Percentiles rank a stretch among this genome's conserved stretches.
Evolutionary conservation across 768 basidiomycete genomes (phyloP).

Genomic region (Coprinellus micaceus): DNA sequence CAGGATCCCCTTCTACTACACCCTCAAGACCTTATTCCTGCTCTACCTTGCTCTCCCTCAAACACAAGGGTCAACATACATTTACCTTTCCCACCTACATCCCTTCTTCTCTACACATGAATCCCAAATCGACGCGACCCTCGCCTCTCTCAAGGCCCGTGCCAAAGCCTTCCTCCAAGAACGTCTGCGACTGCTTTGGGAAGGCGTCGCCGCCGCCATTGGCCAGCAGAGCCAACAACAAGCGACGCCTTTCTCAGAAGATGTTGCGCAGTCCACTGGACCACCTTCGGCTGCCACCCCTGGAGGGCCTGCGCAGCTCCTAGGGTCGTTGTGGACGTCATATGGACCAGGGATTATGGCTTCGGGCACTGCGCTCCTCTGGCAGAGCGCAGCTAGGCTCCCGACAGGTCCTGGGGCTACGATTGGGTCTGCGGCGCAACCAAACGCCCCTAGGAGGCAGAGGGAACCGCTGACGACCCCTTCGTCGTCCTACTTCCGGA

Average conservation of each 20-base stretch:
- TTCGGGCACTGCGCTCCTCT: constrained; percentile 59
- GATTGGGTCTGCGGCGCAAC: constrained; percentile 2
- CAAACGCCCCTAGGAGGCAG: neutral
- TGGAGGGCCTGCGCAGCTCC: constrained; percentile 67
- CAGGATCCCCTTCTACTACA: constrained; percentile 89
- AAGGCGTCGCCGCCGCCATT: constrained; percentile 48
- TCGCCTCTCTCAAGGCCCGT: constrained; percentile 59
- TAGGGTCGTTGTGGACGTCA: constrained; percentile 67
- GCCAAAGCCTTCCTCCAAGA: constrained; percentile 65
- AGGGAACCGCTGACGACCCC: constrained; percentile 17
- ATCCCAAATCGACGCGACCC: constrained; percentile 74
- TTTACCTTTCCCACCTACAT: constrained; percentile 76
- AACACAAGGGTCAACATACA: constrained; percentile 80
- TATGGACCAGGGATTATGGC: constrained; percentile 75
- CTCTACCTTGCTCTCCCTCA: constrained; percentile 90
- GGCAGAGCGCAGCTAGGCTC: constrained; percentile 36
- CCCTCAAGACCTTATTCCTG: constrained; percentile 78
- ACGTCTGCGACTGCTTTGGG: constrained; percentile 63
- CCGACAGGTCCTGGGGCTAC: constrained; percentile 14
- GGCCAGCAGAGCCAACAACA: constrained; percentile 36
- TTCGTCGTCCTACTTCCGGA: constrained; percentile 20
- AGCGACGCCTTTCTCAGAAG: constrained; percentile 7
- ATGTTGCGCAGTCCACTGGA: no score
- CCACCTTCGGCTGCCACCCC: neutral
- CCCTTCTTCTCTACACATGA: constrained; percentile 86